Percentiles rank a stretch among this genome's conserved stretches.
Evolutionary conservation across 108 stramenopile species (phyloP).

Genomic region (Cyclotella kingstonii): DNA sequence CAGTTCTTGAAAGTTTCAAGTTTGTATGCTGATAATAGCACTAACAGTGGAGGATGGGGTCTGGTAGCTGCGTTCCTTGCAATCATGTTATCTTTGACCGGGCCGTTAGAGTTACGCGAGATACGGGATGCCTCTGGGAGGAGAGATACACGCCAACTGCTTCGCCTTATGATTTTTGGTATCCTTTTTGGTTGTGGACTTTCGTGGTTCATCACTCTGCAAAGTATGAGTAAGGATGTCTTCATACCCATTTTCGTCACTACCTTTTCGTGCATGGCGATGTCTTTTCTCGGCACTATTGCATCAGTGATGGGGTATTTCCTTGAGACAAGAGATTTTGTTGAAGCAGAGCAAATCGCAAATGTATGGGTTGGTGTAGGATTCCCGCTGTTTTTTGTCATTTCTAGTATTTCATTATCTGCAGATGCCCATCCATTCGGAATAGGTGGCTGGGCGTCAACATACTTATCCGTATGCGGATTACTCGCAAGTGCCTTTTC

Average conservation of each 20-base stretch:
- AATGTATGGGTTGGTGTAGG: constrained; percentile 55
- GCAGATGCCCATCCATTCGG: constrained; percentile 61
- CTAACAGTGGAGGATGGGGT: constrained; percentile 71
- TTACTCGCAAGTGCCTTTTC: constrained; percentile 48
- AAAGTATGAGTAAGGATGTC: constrained; percentile 69
- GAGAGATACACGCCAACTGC: constrained; percentile 59
- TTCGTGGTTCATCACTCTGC: constrained; percentile 74
- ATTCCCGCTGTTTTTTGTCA: constrained; percentile 60
- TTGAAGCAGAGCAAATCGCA: constrained; percentile 63
- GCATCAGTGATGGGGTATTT: constrained; percentile 70
- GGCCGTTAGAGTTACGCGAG: constrained; percentile 76
- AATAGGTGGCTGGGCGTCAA: constrained; percentile 68
- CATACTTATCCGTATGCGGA: constrained; percentile 62
- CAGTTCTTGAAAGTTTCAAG: constrained; percentile 39
- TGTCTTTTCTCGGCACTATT: constrained; percentile 74
- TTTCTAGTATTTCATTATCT: constrained; percentile 32
- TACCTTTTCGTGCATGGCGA: constrained; percentile 56
- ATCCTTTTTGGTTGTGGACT: constrained; percentile 78
- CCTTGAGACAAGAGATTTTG: constrained; percentile 65
- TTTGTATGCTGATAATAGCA: constrained; percentile 18
- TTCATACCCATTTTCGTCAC: constrained; percentile 61
- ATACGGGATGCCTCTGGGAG: constrained; percentile 52
- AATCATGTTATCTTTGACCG: constrained; percentile 72
- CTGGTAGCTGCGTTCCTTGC: constrained; percentile 66
- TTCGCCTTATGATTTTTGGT: constrained; percentile 79